These are phyloP conservation scores for Fennellomyces sp. DNA, from an alignment of 371 early-diverging fungal genomes.

Conservation along the genomic window DNA sequence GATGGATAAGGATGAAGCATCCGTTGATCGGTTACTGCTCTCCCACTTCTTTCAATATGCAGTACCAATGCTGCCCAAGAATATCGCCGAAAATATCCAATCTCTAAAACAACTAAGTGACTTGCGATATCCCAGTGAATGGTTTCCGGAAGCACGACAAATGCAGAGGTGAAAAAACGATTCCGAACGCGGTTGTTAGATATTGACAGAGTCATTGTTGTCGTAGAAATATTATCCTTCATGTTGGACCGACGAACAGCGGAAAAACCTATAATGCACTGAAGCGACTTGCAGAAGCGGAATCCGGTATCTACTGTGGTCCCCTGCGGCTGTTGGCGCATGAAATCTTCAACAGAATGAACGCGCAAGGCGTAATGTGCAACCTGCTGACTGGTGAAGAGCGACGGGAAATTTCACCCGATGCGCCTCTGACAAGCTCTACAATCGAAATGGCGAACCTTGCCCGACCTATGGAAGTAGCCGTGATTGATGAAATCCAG, in stretches of 20 bases:
- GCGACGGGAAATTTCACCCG: conserved; percentile 53
- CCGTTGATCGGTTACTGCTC: conserved; percentile 30
- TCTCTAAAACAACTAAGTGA: conserved; percentile 71
- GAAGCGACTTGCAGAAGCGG: conserved; percentile 64
- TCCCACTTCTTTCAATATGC: conserved; percentile 35
- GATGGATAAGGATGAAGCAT: not conserved
- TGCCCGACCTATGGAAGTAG: conserved; percentile 71
- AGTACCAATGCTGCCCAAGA: conserved; percentile 38
- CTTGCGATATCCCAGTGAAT: conserved; percentile 79
- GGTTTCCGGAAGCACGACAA: conserved; percentile 75
- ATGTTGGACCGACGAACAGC: conserved; percentile 97
- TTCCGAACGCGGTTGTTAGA: not conserved
- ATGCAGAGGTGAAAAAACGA: conserved; percentile 59
- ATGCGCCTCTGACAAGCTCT: conserved; percentile 63
- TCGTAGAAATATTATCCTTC: conserved; percentile 79
- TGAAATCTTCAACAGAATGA: conserved; percentile 90
- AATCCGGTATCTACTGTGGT: conserved; percentile 86
- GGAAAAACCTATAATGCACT: conserved; percentile 95
- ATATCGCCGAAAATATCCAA: conserved; percentile 31
- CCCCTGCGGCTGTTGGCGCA: conserved; percentile 93
- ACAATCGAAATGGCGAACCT: conserved; percentile 93
- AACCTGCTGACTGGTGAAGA: conserved; percentile 94
- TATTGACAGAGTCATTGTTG: not conserved
- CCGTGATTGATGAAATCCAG: conserved; percentile 97
- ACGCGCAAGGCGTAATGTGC: conserved; percentile 72